Evolutionary conservation across 1,284 basidiomycete genomes (phyloP), one percentile per base, ranked within the genome.

Genomic region (Phellopilus nigrolimitatus): DNA sequence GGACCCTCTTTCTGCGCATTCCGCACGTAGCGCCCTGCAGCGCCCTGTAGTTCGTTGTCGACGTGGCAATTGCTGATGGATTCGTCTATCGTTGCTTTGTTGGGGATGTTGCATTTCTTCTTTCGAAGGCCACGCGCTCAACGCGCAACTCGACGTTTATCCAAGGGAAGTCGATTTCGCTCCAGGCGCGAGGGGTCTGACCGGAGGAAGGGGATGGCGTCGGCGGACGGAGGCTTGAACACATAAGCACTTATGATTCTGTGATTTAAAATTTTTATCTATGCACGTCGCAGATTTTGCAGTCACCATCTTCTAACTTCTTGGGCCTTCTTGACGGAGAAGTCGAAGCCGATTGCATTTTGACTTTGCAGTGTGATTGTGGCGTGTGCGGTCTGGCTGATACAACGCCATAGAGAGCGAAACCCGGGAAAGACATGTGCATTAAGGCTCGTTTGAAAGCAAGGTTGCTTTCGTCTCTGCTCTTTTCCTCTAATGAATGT

Each of bases 341-440:
- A 37, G 33, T 15, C 21, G 24, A 44, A 43, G 31, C 10, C 30
- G 51, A 48, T 53, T 53, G 46, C 45, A 38, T 53, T 53, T 53
- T 53, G 41, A 42, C 51, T 53, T 53, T 48, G 51, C 37, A 34
- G 41, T 15, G 34, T 24, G 39, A 24, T 41, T 30, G 49, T 51
- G 49, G 40, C 49, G 49, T 30, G 17, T 31, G 28, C 25, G 10
- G 21, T 19, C 17, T 9, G 36, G n/a, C 3, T 28, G 6, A 4
- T 24, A 25, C 12, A 7, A 13, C 21, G 37, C 21, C 13, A 7
- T 30, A 12, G 13, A 43, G 27, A 7, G 4, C 19, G 13, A 3
- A 37, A 30, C 28, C n/a, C 1, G 4, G n/a, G 34, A n/a, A 15
- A 17, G n/a, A n/a, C n/a, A n/a, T n/a, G n/a, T n/a, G n/a, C n/a